Base-by-base conservation (phyloP, 441 rosid species). In the Arabidopsis hybrid region DNA sequence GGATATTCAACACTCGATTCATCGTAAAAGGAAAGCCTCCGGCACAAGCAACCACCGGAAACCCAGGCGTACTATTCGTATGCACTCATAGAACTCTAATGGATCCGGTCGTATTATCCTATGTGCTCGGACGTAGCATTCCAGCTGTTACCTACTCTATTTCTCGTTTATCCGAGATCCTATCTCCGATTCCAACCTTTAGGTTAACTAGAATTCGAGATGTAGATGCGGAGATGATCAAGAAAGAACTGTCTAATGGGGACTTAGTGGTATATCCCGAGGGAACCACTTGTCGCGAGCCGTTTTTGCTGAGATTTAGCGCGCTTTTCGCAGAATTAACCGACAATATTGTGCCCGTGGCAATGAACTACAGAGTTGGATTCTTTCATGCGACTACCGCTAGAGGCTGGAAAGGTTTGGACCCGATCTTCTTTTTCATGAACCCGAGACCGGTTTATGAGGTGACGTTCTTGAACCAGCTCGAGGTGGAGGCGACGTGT, bases 351-450 rank as follows among this genome's bases (percentile, higher is more conserved):
- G 95, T 94, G 6, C 97, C 97, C 0, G 98, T 94, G 2, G 98
- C 97, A 1, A 91, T 90, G 98, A 86, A 90, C 65, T 90, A 94
- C n/a, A 65, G 92, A 66, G 95, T 90, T 9, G 95, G 95, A n/a
- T 84, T 94, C 70, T 94, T 94, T 79, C 98, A 94, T 67, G 97
- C 96, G 50, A 94, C 97, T 5, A 94, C 98, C 0, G 98, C 98
- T 0, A 71, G 95, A 57, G 96, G 98, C 1, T 94, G 98, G 86
- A 94, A 94, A 42, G 95, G 86, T 7, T 62, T 94, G 76, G 98
- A 94, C 65, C 95, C 97, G 0, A 85, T 94, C 4, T 94, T 90
- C 86, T 91, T 90, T 86, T 87, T 89, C 80, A 94, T 94, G 98
- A 94, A 94, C 82, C 98, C 97, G 17, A 85, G 95, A 60, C 97